These are phyloP conservation scores for Lichenothelia convexa DNA, from an alignment of 495 filamentous ascomycete genomes.

Conservation along the genomic window DNA sequence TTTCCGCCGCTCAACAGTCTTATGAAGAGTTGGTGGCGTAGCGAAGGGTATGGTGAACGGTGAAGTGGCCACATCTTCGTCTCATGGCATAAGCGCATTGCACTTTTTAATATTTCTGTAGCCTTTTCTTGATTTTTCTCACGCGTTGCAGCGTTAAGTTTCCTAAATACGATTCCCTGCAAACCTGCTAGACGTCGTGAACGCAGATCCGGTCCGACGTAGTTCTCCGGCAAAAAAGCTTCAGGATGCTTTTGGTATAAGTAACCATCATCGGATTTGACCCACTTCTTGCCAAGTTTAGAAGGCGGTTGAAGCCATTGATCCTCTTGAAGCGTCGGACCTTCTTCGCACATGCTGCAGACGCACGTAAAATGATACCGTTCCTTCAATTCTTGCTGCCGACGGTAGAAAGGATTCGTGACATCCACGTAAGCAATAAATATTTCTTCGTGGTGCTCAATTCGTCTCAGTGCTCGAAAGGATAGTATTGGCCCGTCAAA, in stretches of 20 bases:
- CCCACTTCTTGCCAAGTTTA: slow-evolving; percentile 2
- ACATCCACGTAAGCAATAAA: slow-evolving; percentile 51
- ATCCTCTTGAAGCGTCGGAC: slow-evolving; percentile 13
- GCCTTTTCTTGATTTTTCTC: slow-evolving; percentile 4
- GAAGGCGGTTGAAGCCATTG: slow-evolving; percentile 7
- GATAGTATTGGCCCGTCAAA: slow-evolving; percentile 33
- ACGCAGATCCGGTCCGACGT: slow-evolving; percentile 6
- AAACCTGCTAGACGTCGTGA: slow-evolving; percentile 7
- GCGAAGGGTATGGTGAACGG: slow-evolving; percentile 14
- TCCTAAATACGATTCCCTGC: slow-evolving; percentile 9
- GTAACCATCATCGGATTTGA: slow-evolving; percentile 3
- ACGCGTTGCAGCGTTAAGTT: slow-evolving; percentile 2
- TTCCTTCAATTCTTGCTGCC: slow-evolving; percentile 32
- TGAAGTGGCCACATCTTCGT: slow-evolving; percentile 9
- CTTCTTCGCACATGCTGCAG: slow-evolving; percentile 35
- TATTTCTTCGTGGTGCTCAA: slow-evolving; percentile 40
- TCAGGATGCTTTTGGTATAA: background rate
- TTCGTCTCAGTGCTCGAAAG: slow-evolving; percentile 25
- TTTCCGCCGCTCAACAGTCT: slow-evolving; percentile 7
- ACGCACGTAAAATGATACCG: slow-evolving; percentile 49
- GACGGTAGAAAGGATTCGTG: slow-evolving; percentile 29
- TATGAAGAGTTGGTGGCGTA: slow-evolving; percentile 17
- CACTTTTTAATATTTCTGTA: slow-evolving; percentile 6
- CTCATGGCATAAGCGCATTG: slow-evolving; percentile 6
- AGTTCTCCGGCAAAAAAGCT: slow-evolving; percentile 5